Evolutionary conservation across 495 filamentous ascomycete species (phyloP).

Genomic region (Bryoglossum gracile): DNA sequence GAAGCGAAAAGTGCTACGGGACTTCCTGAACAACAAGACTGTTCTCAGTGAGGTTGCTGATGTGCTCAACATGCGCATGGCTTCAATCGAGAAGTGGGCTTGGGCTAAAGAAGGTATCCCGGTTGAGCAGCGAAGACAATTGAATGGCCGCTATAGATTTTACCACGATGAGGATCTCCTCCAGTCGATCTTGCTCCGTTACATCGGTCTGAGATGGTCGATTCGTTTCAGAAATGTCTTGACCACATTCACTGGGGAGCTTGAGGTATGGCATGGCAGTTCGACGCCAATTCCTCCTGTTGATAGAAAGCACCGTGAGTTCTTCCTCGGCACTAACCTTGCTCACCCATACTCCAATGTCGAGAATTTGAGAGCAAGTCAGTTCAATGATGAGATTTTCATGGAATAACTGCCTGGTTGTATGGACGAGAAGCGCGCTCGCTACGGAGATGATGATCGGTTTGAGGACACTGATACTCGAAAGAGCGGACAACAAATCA

Average conservation of each 20-base stretch:
- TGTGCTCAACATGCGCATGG: constrained; percentile 59
- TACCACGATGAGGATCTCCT: constrained; percentile 60
- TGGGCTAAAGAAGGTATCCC: constrained; percentile 43
- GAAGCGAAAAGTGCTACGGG: constrained; percentile 47
- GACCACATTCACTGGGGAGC: constrained; percentile 27
- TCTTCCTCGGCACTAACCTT: constrained; percentile 32
- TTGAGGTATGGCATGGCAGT: constrained; percentile 35
- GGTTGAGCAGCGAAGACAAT: constrained; percentile 51
- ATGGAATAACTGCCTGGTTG: constrained; percentile 6
- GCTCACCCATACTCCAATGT: constrained; percentile 5
- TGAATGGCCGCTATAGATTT: constrained; percentile 56
- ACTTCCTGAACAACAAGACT: constrained; percentile 48
- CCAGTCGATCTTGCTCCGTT: constrained; percentile 55
- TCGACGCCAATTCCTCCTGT: constrained; percentile 33
- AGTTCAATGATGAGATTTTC: constrained; percentile 10
- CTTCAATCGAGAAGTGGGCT: constrained; percentile 49
- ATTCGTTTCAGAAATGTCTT: constrained; percentile 42
- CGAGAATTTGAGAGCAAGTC: constrained; percentile 24
- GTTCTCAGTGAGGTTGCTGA: constrained; percentile 53
- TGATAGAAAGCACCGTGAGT: constrained; percentile 39
- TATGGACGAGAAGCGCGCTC: constrained; percentile 3
- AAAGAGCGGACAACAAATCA: constrained; percentile 42
- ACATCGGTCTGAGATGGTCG: constrained; percentile 54
- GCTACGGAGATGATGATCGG: constrained; percentile 19
- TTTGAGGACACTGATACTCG: constrained; percentile 18